Percentiles rank a stretch among this genome's conserved stretches.
Evolutionary conservation across 805 yeast species (phyloP).

Genomic region (Barnettozyma salicaria): DNA sequence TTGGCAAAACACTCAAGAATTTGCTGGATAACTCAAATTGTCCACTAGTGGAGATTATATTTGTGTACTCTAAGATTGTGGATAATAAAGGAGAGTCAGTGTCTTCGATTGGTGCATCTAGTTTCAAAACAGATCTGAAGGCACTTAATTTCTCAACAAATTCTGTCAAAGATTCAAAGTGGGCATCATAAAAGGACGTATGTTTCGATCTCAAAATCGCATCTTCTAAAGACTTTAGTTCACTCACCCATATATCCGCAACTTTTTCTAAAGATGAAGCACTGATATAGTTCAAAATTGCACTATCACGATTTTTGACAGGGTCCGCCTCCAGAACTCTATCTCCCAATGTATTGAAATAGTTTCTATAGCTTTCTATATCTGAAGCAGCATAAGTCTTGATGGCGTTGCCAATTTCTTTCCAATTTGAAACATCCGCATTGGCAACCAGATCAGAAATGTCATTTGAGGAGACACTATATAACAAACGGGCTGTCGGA

Average conservation of each 20-base stretch:
- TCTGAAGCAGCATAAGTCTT: slow-evolving; percentile 44
- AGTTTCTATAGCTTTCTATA: slow-evolving; percentile 42
- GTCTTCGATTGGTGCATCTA: slow-evolving; percentile 23
- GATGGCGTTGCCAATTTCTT: slow-evolving; percentile 66
- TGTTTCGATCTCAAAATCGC: slow-evolving; percentile 33
- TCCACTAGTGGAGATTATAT: slow-evolving; percentile 74
- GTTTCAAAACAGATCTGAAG: slow-evolving; percentile 48
- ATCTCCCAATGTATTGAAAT: slow-evolving; percentile 69
- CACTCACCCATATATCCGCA: slow-evolving; percentile 78
- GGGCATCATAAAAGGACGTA: slow-evolving; percentile 72
- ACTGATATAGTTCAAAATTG: slow-evolving; percentile 70
- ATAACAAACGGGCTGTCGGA: slow-evolving; percentile 67
- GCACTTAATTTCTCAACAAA: slow-evolving; percentile 81
- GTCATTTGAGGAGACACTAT: slow-evolving; percentile 50
- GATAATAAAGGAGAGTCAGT: slow-evolving; percentile 29
- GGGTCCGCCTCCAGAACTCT: slow-evolving; percentile 49
- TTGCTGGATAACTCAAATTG: slow-evolving; percentile 74
- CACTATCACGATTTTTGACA: slow-evolving; percentile 57
- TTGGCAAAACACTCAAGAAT: slow-evolving; percentile 67
- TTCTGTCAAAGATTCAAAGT: slow-evolving; percentile 71
- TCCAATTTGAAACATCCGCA: slow-evolving; percentile 79
- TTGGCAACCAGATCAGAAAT: slow-evolving; percentile 68
- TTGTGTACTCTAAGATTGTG: slow-evolving; percentile 76
- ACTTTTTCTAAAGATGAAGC: slow-evolving; percentile 79
- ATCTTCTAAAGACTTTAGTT: slow-evolving; percentile 46